Evolutionary conservation across 768 basidiomycete genomes (phyloP).

Genomic region (Leucocoprinus birnbaumii): DNA sequence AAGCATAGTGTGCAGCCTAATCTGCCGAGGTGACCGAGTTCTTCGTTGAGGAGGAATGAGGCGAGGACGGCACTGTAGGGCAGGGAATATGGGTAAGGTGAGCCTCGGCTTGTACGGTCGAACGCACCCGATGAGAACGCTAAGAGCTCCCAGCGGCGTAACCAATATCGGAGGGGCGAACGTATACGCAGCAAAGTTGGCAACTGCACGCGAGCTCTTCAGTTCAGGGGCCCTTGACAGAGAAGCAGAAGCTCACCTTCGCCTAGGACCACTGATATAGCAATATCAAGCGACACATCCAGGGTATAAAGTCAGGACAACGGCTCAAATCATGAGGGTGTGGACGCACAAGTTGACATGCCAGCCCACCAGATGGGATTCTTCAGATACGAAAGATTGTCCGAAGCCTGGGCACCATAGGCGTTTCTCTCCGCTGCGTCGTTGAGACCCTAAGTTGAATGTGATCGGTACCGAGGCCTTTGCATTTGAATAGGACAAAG

Average conservation of each 20-base stretch:
- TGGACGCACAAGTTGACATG: constrained; percentile 79
- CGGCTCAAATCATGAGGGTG: constrained; percentile 7
- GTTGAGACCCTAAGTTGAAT: constrained; percentile 69
- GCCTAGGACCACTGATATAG: constrained; percentile 75
- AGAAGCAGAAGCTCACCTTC: constrained; percentile 58
- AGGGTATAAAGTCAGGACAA: background rate
- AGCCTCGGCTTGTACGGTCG: background rate
- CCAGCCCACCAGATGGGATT: constrained; percentile 99
- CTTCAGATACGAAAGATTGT: constrained; percentile 80
- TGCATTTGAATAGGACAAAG: background rate
- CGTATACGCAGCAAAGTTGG: constrained; percentile 94
- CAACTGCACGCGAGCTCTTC: constrained; percentile 43
- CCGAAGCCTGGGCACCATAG: constrained; percentile 63
- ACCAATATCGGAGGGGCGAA: constrained; percentile 98
- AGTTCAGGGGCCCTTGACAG: background rate
- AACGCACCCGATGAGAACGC: constrained; percentile 91
- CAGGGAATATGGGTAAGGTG: constrained; percentile 1
- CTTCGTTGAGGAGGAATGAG: constrained; percentile 89
- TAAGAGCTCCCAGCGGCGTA: constrained; percentile 96
- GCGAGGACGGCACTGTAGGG: constrained; percentile 82
- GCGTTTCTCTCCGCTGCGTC: constrained; percentile 62
- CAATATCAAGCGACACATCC: background rate
- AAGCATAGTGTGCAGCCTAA: constrained; percentile 83
- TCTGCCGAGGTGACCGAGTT: constrained; percentile 89
- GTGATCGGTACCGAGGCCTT: background rate